Percentiles rank a stretch among this genome's conserved stretches.
Evolutionary conservation across 176 grass and related monocot species (phyloP).

Genomic region (Microstegium vimineum): DNA sequence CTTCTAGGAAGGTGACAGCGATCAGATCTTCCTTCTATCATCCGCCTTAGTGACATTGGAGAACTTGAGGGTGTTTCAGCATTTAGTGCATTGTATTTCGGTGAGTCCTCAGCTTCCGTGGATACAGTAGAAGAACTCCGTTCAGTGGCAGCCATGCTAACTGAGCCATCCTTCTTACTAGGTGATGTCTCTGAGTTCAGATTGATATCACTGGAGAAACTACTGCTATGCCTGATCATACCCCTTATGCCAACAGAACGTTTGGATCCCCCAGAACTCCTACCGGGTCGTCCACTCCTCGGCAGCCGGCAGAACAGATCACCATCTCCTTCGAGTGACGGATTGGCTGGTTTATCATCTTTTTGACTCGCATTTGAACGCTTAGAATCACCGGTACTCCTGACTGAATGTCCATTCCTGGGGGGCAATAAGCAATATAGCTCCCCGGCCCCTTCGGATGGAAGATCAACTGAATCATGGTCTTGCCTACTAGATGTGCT

Average conservation of each 20-base stretch:
- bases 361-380: constrained; percentile 26
- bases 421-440: constrained; percentile 59
- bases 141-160: constrained; percentile 13
- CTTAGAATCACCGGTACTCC: constrained; percentile 41
- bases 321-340: neutral
- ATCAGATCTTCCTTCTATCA: constrained; percentile 50
- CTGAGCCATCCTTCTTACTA: constrained; percentile 34
- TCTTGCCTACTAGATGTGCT: constrained; percentile 37
- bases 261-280: constrained; percentile 39
- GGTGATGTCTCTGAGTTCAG: constrained; percentile 24
- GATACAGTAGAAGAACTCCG: constrained; percentile 10
- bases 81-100: constrained; percentile 2
- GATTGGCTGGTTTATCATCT: neutral
- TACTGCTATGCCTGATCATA: constrained; percentile 36
- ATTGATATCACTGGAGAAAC: constrained; percentile 42
- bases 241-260: constrained; percentile 24
- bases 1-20: constrained; percentile 46
- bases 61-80: constrained; percentile 29
- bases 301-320: constrained; percentile 32
- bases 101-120: constrained; percentile 17
- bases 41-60: constrained; percentile 43
- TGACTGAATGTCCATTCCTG: constrained; percentile 34
- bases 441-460: constrained; percentile 40
- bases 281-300: neutral
- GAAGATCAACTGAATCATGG: constrained; percentile 11